A percentile compares a stretch with the other conserved stretches of the same genome.
Conservation (phyloP, 2,329 filamentous ascomycete species). For the Penicillium oxalicum region DNA sequence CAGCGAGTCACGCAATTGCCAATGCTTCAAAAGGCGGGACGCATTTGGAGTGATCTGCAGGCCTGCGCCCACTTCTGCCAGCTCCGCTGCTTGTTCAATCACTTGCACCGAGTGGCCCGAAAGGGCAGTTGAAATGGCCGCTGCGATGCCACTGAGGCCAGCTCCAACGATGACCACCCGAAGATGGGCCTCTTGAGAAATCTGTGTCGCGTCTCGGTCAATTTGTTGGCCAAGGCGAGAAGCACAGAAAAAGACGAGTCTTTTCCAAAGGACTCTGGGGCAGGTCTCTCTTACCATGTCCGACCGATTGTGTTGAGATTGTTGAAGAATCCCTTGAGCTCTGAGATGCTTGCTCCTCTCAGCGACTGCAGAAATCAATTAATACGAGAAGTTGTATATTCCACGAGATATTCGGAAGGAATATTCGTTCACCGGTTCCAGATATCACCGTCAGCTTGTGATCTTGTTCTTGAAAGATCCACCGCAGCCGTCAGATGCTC, state of each 20-base stretch:
- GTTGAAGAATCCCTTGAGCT: too few species aligned
- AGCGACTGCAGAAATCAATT: too few species aligned
- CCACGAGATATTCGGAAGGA: too few species aligned
- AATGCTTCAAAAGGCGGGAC: constrained; percentile 27
- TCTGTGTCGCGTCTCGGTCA: constrained; percentile 5
- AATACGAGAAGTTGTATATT: too few species aligned
- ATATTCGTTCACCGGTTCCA: too few species aligned
- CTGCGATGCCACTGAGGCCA: constrained; percentile 27
- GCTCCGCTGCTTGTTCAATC: constrained; percentile 27
- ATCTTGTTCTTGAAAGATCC: background rate
- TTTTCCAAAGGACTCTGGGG: too few species aligned
- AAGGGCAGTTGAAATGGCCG: constrained; percentile 24
- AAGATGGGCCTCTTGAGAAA: constrained; percentile 18
- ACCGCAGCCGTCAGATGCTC: background rate
- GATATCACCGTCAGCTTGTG: too few species aligned
- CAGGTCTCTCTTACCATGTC: too few species aligned
- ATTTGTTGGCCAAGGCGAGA: too few species aligned
- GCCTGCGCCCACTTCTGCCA: constrained; percentile 55
- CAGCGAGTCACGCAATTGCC: constrained; percentile 22
- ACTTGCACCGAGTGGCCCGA: constrained; percentile 25
- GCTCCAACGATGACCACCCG: constrained; percentile 27
- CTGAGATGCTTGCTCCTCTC: too few species aligned
- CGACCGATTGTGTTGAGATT: too few species aligned
- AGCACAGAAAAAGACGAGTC: too few species aligned
- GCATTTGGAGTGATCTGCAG: constrained; percentile 49